phyloP scores from a whole-genome alignment of 176 grass and related monocot genomes.

The Microstegium vimineum region DNA sequence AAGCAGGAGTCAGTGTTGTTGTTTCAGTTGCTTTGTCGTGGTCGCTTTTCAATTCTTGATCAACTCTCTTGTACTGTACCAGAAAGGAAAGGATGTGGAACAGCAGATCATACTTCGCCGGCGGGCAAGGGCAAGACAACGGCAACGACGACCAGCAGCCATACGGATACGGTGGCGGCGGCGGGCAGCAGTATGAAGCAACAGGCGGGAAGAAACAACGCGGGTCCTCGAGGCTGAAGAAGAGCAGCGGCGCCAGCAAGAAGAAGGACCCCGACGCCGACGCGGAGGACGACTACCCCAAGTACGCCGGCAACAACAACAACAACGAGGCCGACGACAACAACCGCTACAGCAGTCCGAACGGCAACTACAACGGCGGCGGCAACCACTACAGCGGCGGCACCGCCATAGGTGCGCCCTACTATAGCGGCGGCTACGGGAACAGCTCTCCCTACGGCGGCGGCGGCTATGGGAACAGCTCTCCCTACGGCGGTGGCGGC shows the following conservation, averaged over 20 bases:
- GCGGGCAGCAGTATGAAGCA: background rate
- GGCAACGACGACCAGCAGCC: background rate
- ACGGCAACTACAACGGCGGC: background rate
- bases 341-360: background rate
- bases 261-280: background rate
- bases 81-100: background rate
- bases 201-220: conserved; percentile 16
- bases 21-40: background rate
- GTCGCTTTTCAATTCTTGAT: background rate
- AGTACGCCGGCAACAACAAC: background rate
- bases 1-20: background rate
- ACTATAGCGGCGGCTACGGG: background rate
- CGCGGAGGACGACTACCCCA: background rate
- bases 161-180: background rate
- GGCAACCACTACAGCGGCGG: background rate
- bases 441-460: background rate
- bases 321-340: background rate
- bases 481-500: background rate
- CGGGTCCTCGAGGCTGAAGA: conserved; percentile 19
- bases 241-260: background rate
- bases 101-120: background rate
- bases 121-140: background rate
- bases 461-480: too few relatives aligned
- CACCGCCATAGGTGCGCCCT: background rate
- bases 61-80: background rate